A percentile compares a stretch with the other conserved stretches of the same genome.
Conservation (phyloP, 345 rosid genomes). For the Aurinia saxatilis region DNA sequence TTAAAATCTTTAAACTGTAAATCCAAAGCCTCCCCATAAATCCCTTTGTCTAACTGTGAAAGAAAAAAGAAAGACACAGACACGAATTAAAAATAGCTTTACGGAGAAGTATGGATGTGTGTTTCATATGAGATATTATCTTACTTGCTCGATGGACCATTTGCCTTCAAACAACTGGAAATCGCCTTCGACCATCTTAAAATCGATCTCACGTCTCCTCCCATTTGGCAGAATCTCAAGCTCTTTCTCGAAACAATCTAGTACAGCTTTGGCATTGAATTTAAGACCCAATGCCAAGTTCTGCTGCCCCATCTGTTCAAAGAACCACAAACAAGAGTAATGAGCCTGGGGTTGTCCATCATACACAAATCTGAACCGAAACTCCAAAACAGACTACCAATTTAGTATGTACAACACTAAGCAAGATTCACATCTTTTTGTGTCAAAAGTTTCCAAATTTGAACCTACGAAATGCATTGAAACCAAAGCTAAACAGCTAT, state of each 20-base stretch:
- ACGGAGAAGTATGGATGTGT: neutral
- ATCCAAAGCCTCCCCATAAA: slow-evolving; percentile 22
- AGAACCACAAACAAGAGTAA: neutral
- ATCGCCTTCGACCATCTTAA: slow-evolving; percentile 91
- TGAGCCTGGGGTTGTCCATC: too few relatives aligned
- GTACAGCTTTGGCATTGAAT: slow-evolving; percentile 74
- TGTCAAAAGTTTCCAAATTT: too few relatives aligned
- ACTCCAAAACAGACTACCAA: too few relatives aligned
- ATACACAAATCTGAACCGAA: too few relatives aligned
- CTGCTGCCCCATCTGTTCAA: slow-evolving; percentile 69
- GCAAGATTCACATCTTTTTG: too few relatives aligned
- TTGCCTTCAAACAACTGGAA: slow-evolving; percentile 81
- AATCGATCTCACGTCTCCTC: slow-evolving; percentile 72
- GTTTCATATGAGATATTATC: neutral
- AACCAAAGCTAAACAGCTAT: too few relatives aligned
- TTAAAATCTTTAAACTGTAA: slow-evolving; percentile 33
- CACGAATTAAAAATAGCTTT: neutral
- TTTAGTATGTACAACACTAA: too few relatives aligned
- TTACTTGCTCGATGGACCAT: slow-evolving; percentile 91
- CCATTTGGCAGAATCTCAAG: slow-evolving; percentile 49
- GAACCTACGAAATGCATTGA: too few relatives aligned
- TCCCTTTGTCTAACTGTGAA: slow-evolving; percentile 41
- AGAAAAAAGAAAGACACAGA: too few relatives aligned
- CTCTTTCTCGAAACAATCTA: slow-evolving; percentile 88
- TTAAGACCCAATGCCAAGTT: slow-evolving; percentile 69